These are phyloP conservation scores for Mycena olivaceomarginata DNA, from an alignment of 768 basidiomycete species.

Conservation along the genomic window DNA sequence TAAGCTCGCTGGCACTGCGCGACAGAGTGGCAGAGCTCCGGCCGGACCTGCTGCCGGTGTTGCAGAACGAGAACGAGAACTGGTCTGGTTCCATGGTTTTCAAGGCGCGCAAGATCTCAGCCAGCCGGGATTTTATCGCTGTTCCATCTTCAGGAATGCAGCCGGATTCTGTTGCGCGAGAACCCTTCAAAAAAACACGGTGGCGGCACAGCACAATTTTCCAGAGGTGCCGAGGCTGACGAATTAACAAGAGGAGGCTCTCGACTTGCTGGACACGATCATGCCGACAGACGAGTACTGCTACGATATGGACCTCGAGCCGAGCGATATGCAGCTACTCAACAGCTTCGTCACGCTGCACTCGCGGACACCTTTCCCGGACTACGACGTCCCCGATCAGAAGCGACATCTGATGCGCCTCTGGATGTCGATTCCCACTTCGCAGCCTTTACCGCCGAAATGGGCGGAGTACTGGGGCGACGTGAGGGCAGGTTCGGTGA, in stretches of 20 bases:
- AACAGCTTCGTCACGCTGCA: constrained; percentile 33
- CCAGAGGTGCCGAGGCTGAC: constrained; percentile 29
- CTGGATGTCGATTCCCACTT: constrained; percentile 29
- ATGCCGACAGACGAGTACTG: constrained; percentile 26
- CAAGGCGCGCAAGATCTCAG: constrained; percentile 16
- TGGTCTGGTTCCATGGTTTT: constrained; percentile 36
- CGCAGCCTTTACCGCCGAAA: constrained; percentile 16
- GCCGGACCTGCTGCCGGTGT: constrained; percentile 10
- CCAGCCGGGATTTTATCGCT: constrained; percentile 28
- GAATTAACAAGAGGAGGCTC: constrained; percentile 10
- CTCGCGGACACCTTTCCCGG: constrained; percentile 31
- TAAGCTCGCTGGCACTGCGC: constrained; percentile 27
- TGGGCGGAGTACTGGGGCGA: constrained; percentile 36
- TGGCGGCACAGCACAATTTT: constrained; percentile 26
- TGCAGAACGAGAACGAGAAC: constrained; percentile 8
- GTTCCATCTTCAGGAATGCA: constrained; percentile 19
- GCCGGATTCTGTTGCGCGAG: constrained; percentile 10
- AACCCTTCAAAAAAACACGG: constrained; percentile 17
- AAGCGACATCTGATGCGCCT: constrained; percentile 30
- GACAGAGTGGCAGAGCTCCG: constrained; percentile 17
- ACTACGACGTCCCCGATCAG: constrained; percentile 7
- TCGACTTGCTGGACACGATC: constrained; percentile 22
- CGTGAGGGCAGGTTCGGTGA: constrained; percentile 27
- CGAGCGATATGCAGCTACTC: constrained; percentile 32
- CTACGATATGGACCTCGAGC: constrained; percentile 25